Conservation (phyloP, 805 yeast genomes). For the Nematodospora valgi region DNA sequence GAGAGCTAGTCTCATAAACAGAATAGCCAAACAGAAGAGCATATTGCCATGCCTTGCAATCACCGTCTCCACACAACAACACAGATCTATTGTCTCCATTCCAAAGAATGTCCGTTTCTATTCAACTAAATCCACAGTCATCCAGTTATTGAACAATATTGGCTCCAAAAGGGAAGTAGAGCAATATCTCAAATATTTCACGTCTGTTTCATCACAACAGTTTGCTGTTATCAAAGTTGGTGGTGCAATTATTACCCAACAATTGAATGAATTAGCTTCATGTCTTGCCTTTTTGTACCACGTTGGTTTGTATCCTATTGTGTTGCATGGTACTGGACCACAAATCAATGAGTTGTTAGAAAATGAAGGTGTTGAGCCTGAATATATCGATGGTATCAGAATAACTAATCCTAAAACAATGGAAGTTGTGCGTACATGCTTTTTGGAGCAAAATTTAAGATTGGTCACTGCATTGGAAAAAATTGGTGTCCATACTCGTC, state of each 20-base stretch:
- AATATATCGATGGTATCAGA: constrained; percentile 93
- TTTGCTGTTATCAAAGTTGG: constrained; percentile 99
- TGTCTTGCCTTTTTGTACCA: constrained; percentile 95
- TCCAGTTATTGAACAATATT: constrained; percentile 90
- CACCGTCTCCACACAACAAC: background rate
- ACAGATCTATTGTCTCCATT: background rate
- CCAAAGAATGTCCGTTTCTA: constrained; percentile 7
- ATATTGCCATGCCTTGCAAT: too few relatives aligned
- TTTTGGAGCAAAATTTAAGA: constrained; percentile 91
- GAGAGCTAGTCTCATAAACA: too few relatives aligned
- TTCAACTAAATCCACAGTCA: constrained; percentile 91
- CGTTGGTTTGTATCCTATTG: constrained; percentile 95
- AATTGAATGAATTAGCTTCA: constrained; percentile 88
- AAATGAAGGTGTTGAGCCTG: constrained; percentile 92
- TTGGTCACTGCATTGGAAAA: constrained; percentile 93
- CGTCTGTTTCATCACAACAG: constrained; percentile 93
- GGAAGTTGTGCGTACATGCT: constrained; percentile 94
- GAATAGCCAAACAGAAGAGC: too few relatives aligned
- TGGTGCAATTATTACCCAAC: constrained; percentile 97
- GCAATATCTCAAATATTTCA: constrained; percentile 93
- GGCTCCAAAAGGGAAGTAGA: constrained; percentile 98
- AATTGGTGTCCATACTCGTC: constrained; percentile 97
- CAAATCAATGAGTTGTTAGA: constrained; percentile 94
- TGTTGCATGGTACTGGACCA: constrained; percentile 98
- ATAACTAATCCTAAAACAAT: constrained; percentile 92